Evolutionary conservation across 1,284 basidiomycete species (phyloP).

Genomic region (Neolentinus lepideus): DNA sequence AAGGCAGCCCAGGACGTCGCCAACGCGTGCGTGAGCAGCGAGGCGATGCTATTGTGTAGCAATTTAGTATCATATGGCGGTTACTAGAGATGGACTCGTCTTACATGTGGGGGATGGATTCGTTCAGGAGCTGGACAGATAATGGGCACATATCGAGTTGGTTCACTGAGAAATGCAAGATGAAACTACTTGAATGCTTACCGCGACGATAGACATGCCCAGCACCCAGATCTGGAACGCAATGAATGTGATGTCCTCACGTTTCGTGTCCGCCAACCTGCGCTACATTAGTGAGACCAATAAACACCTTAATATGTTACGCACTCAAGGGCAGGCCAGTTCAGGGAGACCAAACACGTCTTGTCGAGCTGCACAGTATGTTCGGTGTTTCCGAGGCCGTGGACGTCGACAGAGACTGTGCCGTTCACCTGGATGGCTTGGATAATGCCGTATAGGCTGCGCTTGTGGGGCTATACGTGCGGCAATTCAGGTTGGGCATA

Average conservation of each 20-base stretch:
- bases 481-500: neutral
- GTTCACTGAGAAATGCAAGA: too few relatives aligned
- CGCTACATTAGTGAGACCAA: neutral
- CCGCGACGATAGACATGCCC: slow-evolving; percentile 71
- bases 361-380: slow-evolving; percentile 28
- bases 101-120: slow-evolving; percentile 72
- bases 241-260: slow-evolving; percentile 72
- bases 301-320: slow-evolving; percentile 16
- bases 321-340: slow-evolving; percentile 60
- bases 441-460: slow-evolving; percentile 2
- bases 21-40: slow-evolving; percentile 63
- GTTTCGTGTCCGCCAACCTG: slow-evolving; percentile 64
- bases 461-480: neutral
- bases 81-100: slow-evolving; percentile 12
- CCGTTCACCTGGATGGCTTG: slow-evolving; percentile 23
- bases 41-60: slow-evolving; percentile 38
- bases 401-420: slow-evolving; percentile 33
- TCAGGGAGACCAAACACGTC: slow-evolving; percentile 50
- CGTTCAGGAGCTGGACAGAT: slow-evolving; percentile 47
- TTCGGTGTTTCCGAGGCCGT: slow-evolving; percentile 29
- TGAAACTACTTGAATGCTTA: slow-evolving; percentile 13
- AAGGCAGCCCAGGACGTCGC: slow-evolving; percentile 65
- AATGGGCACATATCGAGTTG: neutral
- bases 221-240: slow-evolving; percentile 76
- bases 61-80: slow-evolving; percentile 1